These are phyloP conservation scores for Schwanniomyces vanrijiae DNA, from an alignment of 805 yeast genomes.

Conservation along the genomic window DNA sequence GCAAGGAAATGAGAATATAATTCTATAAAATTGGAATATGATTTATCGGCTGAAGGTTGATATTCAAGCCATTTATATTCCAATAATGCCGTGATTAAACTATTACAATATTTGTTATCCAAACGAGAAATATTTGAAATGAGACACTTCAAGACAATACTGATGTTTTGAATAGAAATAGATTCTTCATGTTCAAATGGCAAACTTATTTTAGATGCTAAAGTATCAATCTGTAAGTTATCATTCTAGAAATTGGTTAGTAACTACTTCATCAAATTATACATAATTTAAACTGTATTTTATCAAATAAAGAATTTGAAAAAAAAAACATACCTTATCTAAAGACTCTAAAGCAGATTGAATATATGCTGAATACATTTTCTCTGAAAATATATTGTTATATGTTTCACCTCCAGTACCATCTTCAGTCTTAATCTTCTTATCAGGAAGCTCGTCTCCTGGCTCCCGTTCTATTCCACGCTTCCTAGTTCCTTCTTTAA, in stretches of 20 bases:
- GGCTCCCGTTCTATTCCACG: conserved; percentile 17
- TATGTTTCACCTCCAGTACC: conserved; percentile 6
- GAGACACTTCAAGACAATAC: conserved; percentile 55
- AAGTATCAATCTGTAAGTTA: conserved; percentile 52
- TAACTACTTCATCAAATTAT: conserved; percentile 1
- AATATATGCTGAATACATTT: conserved; percentile 48
- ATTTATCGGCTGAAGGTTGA: conserved; percentile 11
- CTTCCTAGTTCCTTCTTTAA: conserved; percentile 38
- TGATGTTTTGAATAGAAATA: conserved; percentile 52
- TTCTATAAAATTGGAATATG: conserved; percentile 36
- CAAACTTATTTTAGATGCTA: conserved; percentile 58
- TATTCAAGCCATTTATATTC: conserved; percentile 62
- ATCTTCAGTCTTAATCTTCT: conserved; percentile 4
- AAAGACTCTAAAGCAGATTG: conserved; percentile 68
- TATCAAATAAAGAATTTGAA: neutral
- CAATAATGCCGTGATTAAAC: conserved; percentile 62
- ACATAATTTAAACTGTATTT: neutral
- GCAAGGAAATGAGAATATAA: conserved; percentile 70
- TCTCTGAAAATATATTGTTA: conserved; percentile 29
- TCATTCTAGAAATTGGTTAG: conserved; percentile 40
- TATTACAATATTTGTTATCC: conserved; percentile 53
- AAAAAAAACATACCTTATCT: conserved; percentile 46
- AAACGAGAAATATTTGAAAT: conserved; percentile 67
- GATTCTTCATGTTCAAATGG: conserved; percentile 55
- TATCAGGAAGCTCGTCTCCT: conserved; percentile 2